Evolutionary conservation across 2,329 filamentous ascomycete species (phyloP), one percentile per base, ranked within the genome.

Genomic region (Phialocephala subalpina): DNA sequence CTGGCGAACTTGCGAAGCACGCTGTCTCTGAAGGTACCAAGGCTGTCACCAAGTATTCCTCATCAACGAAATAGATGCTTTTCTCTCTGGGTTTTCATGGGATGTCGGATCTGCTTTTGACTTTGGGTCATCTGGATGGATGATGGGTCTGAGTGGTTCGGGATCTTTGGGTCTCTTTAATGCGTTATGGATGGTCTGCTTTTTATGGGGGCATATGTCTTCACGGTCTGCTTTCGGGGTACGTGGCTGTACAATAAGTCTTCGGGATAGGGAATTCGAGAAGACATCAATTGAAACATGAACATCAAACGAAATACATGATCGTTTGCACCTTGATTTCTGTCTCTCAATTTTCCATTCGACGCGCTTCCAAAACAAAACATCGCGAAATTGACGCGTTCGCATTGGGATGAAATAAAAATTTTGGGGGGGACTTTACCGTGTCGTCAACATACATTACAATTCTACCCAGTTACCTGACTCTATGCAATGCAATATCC

Each of bases 41-140:
- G 93, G 96, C 96, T 66, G 96, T 99, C 76, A 99, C 96, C 88
- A 99, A 99, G 91, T 99, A 98, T 90, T 98, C 95, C 75, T 97
- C 95, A 67, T 97, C 95, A 80, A 96, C 94, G 84, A 99, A 98
- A 93, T 98, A 97, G 89, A 83, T 70, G 70, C 83, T 70, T 72
- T 81, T 82, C 80, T 81, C 81, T 53, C 81, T 76, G 78, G 83
- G 87, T 86, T 87, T 86, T 87, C 81, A 80, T 80, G 83, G 79
- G 79, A 78, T 79, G 78, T 79, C 79, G 82, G 83, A 82, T 84
- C 81, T 84, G 76, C 74, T 81, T 79, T 63, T 81, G 82, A 82
- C 82, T 84, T 84, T 71, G 72, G 72, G 64, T 74, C 73, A 76
- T 77, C 69, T 70, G 67, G 40, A 62, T 64, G 60, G 73, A 68